Evolutionary conservation across 441 rosid genomes (phyloP).

Genomic region (Pelargonium australe): DNA sequence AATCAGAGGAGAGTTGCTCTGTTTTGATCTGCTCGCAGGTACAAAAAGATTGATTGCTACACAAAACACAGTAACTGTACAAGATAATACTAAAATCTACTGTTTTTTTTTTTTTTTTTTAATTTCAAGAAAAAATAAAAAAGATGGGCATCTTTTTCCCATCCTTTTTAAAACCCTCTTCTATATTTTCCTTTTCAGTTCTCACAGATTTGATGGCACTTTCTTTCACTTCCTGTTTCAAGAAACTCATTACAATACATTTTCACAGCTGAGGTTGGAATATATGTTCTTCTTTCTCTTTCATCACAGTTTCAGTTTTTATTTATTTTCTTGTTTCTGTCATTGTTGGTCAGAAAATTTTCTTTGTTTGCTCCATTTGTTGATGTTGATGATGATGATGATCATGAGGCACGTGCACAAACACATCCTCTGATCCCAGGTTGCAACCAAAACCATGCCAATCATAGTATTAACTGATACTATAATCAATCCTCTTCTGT

Average conservation of each 20-base stretch:
- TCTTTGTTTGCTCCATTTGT: background rate
- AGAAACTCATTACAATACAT: no score
- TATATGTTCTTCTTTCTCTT: no score
- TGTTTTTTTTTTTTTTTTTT: background rate
- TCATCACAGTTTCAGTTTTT: no score
- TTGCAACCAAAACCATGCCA: constrained; percentile 1
- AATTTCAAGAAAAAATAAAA: constrained; percentile 35
- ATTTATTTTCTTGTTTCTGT: background rate
- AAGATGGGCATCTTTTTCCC: constrained; percentile 59
- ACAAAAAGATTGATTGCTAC: constrained; percentile 18
- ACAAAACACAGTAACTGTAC: background rate
- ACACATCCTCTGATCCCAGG: background rate
- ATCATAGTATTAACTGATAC: constrained; percentile 17
- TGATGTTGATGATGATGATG: constrained; percentile 19
- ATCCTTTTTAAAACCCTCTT: constrained; percentile 29
- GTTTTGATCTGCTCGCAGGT: constrained; percentile 42
- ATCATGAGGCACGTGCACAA: constrained; percentile 74
- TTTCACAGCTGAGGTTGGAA: no score
- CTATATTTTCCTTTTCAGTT: constrained; percentile 32
- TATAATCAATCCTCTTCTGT: constrained; percentile 27
- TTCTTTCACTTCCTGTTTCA: no score
- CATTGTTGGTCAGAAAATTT: background rate
- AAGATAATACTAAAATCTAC: background rate
- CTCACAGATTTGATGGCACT: no score
- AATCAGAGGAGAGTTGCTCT: constrained; percentile 30